Percentiles rank a stretch among this genome's conserved stretches.
These are phyloP conservation scores for Ophiostoma triangulosporum DNA, from an alignment of 2,329 filamentous ascomycete species.

Conservation along the genomic window DNA sequence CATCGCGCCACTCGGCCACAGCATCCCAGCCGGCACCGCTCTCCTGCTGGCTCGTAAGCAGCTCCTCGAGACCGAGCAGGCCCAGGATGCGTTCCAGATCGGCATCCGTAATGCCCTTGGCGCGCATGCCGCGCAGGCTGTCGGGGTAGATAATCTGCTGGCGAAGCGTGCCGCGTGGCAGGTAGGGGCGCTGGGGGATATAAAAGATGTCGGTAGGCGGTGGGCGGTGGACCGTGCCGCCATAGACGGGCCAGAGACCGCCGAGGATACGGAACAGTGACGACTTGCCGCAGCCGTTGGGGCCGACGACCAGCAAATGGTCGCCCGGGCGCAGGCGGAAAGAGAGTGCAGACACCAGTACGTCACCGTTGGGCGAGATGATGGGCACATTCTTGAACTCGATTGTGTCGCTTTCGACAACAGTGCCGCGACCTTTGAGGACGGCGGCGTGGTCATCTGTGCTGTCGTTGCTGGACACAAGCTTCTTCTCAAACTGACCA, in stretches of 20 bases:
- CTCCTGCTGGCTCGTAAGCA: slow-evolving; percentile 54
- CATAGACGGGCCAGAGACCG: slow-evolving; percentile 94
- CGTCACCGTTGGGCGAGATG: slow-evolving; percentile 90
- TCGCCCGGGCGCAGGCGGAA: slow-evolving; percentile 79
- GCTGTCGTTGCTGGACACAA: slow-evolving; percentile 75
- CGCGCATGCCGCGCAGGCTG: slow-evolving; percentile 71
- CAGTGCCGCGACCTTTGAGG: slow-evolving; percentile 64
- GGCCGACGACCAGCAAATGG: slow-evolving; percentile 86
- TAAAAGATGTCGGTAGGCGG: slow-evolving; percentile 93
- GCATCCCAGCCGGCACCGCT: slow-evolving; percentile 65
- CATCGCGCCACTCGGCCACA: slow-evolving; percentile 92
- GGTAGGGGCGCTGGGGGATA: slow-evolving; percentile 88
- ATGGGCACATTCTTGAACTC: slow-evolving; percentile 80
- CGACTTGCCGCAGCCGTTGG: slow-evolving; percentile 94
- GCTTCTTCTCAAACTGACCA: slow-evolving; percentile 89
- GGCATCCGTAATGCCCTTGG: slow-evolving; percentile 67
- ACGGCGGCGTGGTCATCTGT: slow-evolving; percentile 73
- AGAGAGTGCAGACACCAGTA: slow-evolving; percentile 71
- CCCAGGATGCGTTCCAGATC: slow-evolving; percentile 67
- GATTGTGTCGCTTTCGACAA: slow-evolving; percentile 73
- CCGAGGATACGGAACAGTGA: slow-evolving; percentile 92
- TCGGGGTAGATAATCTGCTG: slow-evolving; percentile 98
- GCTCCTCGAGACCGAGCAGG: slow-evolving; percentile 67
- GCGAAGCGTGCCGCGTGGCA: slow-evolving; percentile 80
- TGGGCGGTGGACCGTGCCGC: slow-evolving; percentile 83